Conservation (phyloP, 257 asterid species). For the Solanum paucissectum region DNA sequence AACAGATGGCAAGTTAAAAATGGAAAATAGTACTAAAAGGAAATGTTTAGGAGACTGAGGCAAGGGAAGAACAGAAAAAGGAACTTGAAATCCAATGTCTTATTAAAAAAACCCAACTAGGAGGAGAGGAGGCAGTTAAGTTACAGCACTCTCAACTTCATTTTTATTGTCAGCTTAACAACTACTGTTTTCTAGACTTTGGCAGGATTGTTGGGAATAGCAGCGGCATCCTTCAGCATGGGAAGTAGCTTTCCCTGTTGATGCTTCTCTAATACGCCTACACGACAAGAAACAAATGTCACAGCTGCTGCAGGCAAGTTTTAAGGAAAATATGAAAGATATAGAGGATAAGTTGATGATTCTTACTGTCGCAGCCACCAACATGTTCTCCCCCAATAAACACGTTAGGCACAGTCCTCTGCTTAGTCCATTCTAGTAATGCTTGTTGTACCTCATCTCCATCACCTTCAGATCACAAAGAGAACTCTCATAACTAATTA, state of each 20-base stretch:
- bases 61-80: not conserved
- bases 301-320: not conserved
- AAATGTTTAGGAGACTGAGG: not conserved
- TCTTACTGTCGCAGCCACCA: conserved; percentile 77
- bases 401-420: conserved; percentile 74
- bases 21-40: not conserved
- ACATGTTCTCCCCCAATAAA: conserved; percentile 73
- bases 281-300: not conserved
- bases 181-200: conserved; percentile 3
- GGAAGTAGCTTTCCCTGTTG: conserved; percentile 49
- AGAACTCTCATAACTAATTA: not conserved
- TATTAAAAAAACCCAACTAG: not conserved
- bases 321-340: not conserved
- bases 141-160: not conserved
- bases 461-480: conserved; percentile 33
- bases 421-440: conserved; percentile 71
- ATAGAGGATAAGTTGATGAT: not conserved
- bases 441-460: conserved; percentile 62
- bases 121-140: not conserved
- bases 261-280: conserved; percentile 44
- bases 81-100: not conserved
- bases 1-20: not conserved
- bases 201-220: conserved; percentile 24
- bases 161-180: not conserved
- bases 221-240: conserved; percentile 57